Percentiles rank a stretch among this genome's conserved stretches.
phyloP scores from a whole-genome alignment of 352 stramenopile species.

The Pythium dissotocum region DNA sequence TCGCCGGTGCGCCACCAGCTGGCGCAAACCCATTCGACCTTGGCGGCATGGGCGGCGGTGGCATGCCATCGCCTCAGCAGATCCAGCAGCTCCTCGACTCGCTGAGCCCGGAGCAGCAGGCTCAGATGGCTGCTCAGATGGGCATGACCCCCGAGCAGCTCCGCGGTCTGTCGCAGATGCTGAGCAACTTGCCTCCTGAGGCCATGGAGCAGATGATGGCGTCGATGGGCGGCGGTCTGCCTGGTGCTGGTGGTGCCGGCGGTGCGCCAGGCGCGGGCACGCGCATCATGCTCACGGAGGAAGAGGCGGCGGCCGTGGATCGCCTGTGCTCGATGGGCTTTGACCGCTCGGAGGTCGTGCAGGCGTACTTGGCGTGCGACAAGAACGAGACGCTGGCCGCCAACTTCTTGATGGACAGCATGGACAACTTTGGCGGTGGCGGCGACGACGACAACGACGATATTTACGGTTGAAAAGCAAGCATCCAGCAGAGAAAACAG shows the following conservation, averaged over 20 bases:
- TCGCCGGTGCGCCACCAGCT: slow-evolving; percentile 21
- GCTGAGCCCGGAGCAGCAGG: slow-evolving; percentile 72
- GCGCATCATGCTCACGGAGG: slow-evolving; percentile 79
- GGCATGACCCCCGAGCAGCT: slow-evolving; percentile 85
- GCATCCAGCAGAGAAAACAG: slow-evolving; percentile 8
- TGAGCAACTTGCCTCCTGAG: slow-evolving; percentile 78
- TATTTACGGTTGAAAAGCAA: slow-evolving; percentile 74
- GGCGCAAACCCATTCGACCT: slow-evolving; percentile 54
- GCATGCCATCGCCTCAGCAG: slow-evolving; percentile 79
- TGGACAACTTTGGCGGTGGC: slow-evolving; percentile 63
- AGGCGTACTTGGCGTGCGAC: slow-evolving; percentile 99
- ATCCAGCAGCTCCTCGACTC: slow-evolving; percentile 84
- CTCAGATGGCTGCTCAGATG: slow-evolving; percentile 84
- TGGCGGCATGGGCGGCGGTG: slow-evolving; percentile 39
- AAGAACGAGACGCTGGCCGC: slow-evolving; percentile 99
- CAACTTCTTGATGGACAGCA: slow-evolving; percentile 98
- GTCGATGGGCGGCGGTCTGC: slow-evolving; percentile 60
- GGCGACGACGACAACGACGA: slow-evolving; percentile 79
- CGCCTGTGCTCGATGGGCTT: slow-evolving; percentile 88
- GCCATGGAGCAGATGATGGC: slow-evolving; percentile 89
- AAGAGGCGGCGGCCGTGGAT: slow-evolving; percentile 77
- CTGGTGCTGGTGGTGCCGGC: slow-evolving; percentile 36
- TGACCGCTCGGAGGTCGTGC: slow-evolving; percentile 90
- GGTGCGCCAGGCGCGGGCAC: slow-evolving; percentile 44
- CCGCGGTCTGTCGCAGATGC: slow-evolving; percentile 84